A percentile compares a stretch with the other conserved stretches of the same genome.
Conservation (phyloP, 345 rosid species). For the Rhizophora apiculata region DNA sequence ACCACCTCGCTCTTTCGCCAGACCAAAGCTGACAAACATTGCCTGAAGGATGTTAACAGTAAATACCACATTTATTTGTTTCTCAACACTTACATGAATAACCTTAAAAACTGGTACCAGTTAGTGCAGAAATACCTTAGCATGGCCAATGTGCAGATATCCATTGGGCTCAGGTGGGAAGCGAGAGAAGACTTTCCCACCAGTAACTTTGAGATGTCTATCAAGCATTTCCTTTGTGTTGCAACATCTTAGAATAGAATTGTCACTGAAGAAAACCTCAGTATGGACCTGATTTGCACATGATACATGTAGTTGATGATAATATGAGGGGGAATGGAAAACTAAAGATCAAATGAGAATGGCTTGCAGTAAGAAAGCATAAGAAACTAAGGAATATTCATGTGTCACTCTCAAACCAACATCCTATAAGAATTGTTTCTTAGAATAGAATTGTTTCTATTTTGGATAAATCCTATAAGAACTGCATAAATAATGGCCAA, state of each 20-base stretch:
- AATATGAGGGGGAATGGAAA: neutral
- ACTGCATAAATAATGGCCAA: too few relatives aligned
- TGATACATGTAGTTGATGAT: neutral
- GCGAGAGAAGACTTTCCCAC: constrained; percentile 73
- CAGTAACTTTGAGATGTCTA: constrained; percentile 73
- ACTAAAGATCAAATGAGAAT: neutral
- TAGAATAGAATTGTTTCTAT: too few relatives aligned
- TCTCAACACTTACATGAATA: neutral
- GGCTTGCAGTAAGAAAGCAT: neutral
- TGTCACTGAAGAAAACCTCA: constrained; percentile 71
- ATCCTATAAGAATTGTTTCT: too few relatives aligned
- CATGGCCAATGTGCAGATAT: constrained; percentile 96
- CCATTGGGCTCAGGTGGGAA: constrained; percentile 99
- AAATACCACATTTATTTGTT: neutral
- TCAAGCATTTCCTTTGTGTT: constrained; percentile 74
- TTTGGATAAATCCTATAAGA: too few relatives aligned
- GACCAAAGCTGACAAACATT: constrained; percentile 95
- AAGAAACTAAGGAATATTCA: neutral
- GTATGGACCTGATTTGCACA: constrained; percentile 64
- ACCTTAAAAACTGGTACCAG: neutral
- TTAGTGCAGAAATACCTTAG: constrained; percentile 54
- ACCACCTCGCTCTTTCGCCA: constrained; percentile 90
- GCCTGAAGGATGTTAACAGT: constrained; percentile 48
- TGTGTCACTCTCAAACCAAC: neutral
- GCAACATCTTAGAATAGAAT: constrained; percentile 75